Evolutionary conservation across 1,284 basidiomycete species (phyloP).

Genomic region (Mycena sp.): DNA sequence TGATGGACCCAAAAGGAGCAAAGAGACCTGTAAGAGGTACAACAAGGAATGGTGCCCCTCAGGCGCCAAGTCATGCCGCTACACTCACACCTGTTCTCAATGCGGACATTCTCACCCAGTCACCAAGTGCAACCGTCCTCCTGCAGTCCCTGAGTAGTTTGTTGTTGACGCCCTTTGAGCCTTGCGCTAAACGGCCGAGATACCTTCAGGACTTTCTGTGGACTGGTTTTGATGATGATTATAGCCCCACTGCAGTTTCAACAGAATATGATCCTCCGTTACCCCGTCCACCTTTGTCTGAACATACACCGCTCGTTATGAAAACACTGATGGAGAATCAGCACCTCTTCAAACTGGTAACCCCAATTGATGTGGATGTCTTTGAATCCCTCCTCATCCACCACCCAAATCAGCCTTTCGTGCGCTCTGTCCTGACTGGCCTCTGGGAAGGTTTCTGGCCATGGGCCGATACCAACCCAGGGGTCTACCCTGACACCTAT

Average conservation of each 20-base stretch:
- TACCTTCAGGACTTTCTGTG: conserved; percentile 31
- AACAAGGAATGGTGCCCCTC: conserved; percentile 23
- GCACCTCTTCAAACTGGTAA: conserved; percentile 46
- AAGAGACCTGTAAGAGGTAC: conserved; percentile 25
- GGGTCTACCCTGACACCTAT: conserved; percentile 33
- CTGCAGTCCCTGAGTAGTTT: neutral
- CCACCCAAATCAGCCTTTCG: too few relatives aligned
- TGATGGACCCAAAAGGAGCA: neutral
- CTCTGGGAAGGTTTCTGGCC: conserved; percentile 54
- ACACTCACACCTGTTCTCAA: conserved; percentile 27
- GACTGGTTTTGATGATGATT: neutral
- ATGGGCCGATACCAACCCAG: conserved; percentile 40
- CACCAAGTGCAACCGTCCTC: conserved; percentile 7
- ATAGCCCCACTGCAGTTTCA: conserved; percentile 27
- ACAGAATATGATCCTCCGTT: conserved; percentile 33
- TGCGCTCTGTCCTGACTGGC: too few relatives aligned
- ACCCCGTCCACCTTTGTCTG: conserved; percentile 22
- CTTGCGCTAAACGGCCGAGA: conserved; percentile 24
- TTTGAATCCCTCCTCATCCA: too few relatives aligned
- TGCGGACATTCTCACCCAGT: conserved; percentile 22
- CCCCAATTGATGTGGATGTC: too few relatives aligned
- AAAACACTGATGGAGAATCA: conserved; percentile 36
- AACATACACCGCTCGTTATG: conserved; percentile 25
- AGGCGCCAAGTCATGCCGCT: conserved; percentile 11
- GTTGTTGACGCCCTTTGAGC: neutral